Evolutionary conservation across 179 eudicot genomes (phyloP), one percentile per base, ranked within the genome.

Genomic region (Camellia oleifera): DNA sequence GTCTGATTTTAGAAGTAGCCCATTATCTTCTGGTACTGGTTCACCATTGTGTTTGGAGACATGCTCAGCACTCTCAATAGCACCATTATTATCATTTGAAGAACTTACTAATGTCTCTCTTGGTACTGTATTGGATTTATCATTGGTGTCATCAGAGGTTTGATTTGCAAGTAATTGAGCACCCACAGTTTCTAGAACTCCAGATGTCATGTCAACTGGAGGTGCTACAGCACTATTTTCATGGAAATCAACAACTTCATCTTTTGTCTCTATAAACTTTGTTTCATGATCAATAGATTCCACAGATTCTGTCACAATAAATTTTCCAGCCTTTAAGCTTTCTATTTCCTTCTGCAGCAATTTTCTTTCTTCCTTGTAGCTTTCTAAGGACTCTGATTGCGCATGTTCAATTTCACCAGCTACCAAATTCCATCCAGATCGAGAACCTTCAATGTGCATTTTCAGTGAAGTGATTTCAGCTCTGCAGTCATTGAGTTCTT

Each of bases 401-500:
- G 77, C 75, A 62, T 69, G 77, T 78, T 84, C 90, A 81, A 75
- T 67, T 42, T 83, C 86, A 82, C 80, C 77, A 75, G 70, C 64
- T 56, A 82, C 69, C 82, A 81, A 74, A 81, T 12, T 79, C 77
- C 69, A 86, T 53, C 85, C 88, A 77, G 91, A 86, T 69, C 84
- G 90, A 81, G 88, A 88, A 78, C 93, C 90, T 90, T 92, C 99
- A 83, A 97, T 92, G 81, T 87, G 92, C 94, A 92, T 93, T 87
- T 97, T 93, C 40, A 97, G 97, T 78, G 97, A 91, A 83, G 99
- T 97, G 82, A 94, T 94, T 83, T 97, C 98, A 82, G 94, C 84
- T 86, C 98, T 92, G 82, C 97, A 97, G 80, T 83, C 92, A 90
- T 93, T 93, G 77, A 97, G 89, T 79, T 91, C 97, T 85, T 87